Evolutionary conservation across 306 rosid genomes (phyloP).

Genomic region (Cyamopsis tetragonoloba): DNA sequence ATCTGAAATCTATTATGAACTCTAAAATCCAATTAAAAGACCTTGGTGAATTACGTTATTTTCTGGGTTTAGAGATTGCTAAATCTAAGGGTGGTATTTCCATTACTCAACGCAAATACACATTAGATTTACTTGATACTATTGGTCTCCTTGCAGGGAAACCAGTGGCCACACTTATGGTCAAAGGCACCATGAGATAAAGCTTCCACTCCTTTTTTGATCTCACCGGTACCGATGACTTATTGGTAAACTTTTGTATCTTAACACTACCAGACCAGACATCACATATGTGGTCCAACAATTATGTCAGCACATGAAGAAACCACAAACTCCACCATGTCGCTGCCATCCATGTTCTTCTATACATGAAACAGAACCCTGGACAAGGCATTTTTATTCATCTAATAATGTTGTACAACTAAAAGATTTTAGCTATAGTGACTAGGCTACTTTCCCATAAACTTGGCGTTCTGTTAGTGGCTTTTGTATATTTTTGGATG

Average conservation of each 20-base stretch:
- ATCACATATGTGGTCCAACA: no score
- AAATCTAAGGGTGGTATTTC: background rate
- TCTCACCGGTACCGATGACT: background rate
- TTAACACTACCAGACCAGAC: no score
- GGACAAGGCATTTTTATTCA: no score
- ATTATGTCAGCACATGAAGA: no score
- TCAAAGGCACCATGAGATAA: no score
- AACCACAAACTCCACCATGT: no score
- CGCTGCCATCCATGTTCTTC: no score
- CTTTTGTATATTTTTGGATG: background rate
- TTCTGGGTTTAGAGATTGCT: background rate
- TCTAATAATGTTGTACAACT: no score
- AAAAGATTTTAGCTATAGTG: background rate
- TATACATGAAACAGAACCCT: no score
- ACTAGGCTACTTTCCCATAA: background rate
- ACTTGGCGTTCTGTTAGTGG: no score
- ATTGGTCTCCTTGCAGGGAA: background rate
- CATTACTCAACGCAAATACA: background rate
- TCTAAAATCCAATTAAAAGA: background rate
- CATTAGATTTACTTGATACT: background rate
- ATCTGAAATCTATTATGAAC: background rate
- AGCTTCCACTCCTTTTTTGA: no score
- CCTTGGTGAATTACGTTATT: background rate
- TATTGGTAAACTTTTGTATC: background rate
- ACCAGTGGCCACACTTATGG: background rate